phyloP scores from a whole-genome alignment of 257 asterid species.

The Nicotiana benthamiana region DNA sequence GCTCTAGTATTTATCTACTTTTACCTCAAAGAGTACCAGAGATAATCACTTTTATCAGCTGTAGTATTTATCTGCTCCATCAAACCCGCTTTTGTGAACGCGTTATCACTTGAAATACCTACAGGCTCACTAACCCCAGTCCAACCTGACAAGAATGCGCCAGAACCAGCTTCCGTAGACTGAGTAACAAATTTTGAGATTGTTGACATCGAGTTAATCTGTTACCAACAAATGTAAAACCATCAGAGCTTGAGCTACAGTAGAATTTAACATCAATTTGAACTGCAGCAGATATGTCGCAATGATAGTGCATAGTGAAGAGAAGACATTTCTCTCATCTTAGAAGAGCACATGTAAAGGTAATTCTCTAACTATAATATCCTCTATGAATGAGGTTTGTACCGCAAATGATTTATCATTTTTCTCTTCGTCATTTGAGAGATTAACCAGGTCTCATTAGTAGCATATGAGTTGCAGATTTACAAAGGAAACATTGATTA shows the following conservation, averaged over 20 bases:
- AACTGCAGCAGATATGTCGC: too few species aligned
- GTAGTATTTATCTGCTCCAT: slow-evolving; percentile 82
- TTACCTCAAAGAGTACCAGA: slow-evolving; percentile 85
- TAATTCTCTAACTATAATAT: not conserved
- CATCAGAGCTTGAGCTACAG: too few species aligned
- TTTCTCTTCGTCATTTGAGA: not conserved
- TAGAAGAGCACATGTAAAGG: not conserved
- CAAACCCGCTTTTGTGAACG: slow-evolving; percentile 48
- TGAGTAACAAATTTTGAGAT: slow-evolving; percentile 37
- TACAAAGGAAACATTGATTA: not conserved
- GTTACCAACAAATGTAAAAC: slow-evolving; percentile 17
- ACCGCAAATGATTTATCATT: not conserved
- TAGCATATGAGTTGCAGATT: not conserved
- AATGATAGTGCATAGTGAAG: too few species aligned
- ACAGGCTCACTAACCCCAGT: slow-evolving; percentile 76
- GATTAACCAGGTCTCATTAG: not conserved
- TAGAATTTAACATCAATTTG: too few species aligned
- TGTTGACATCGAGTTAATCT: slow-evolving; percentile 67
- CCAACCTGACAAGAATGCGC: slow-evolving; percentile 46
- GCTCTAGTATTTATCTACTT: not conserved
- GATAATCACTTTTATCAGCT: slow-evolving; percentile 70
- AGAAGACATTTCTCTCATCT: too few species aligned
- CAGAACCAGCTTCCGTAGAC: slow-evolving; percentile 40
- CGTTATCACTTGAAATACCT: slow-evolving; percentile 61
- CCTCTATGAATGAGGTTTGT: not conserved